Evolutionary conservation across 2,329 filamentous ascomycete genomes (phyloP), one percentile per base, ranked within the genome.

Genomic region (Taxawa tesnikishii): DNA sequence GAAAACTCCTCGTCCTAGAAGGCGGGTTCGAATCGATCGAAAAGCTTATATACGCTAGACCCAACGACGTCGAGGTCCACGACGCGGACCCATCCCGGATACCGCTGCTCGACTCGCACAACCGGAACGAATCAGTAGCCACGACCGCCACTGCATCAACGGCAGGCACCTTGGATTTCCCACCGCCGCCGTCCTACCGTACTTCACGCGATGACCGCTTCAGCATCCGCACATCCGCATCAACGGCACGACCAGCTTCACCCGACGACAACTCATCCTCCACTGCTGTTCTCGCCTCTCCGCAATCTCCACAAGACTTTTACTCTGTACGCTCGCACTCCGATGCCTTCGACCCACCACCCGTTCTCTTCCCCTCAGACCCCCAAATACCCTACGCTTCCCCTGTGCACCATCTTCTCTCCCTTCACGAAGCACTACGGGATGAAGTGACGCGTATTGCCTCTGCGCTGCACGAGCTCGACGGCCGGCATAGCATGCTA

Each of bases 401-500:
- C 4, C 59, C 62, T 12, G 64, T 69, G 15, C 68, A 70, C 32
- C 73, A 76, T 42, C 59, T 77, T 3, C 63, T 76, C 15, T 70
- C 67, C 3, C 62, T 76, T 30, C 71, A 76, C 45, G 72, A 76
- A 43, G 67, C 64, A 14, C 59, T 77, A 12, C 68, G 73, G 9
- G 68, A 73, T 27, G 72, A 76, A 46, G 65, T 76, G 29, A 55
- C 56, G 12, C 67, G 70, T 29, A 58, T 74, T 16, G 62, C 64
- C 10, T 60, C 63, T 31, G 65, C 68, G 3, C 56, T 77, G 7
- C 63, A 64, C 3, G 71, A 75, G 34, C 59, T 75, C 26, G 73
- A 78, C 39, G 70, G 68, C 28, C 65, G 71, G 21, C 66, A 69
- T 23, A 73, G 62, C 49, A 73, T 77, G 70, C 66, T 71, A 37